Evolutionary conservation across 2,329 filamentous ascomycete genomes (phyloP).

Genomic region (Fusarium staphyleae): DNA sequence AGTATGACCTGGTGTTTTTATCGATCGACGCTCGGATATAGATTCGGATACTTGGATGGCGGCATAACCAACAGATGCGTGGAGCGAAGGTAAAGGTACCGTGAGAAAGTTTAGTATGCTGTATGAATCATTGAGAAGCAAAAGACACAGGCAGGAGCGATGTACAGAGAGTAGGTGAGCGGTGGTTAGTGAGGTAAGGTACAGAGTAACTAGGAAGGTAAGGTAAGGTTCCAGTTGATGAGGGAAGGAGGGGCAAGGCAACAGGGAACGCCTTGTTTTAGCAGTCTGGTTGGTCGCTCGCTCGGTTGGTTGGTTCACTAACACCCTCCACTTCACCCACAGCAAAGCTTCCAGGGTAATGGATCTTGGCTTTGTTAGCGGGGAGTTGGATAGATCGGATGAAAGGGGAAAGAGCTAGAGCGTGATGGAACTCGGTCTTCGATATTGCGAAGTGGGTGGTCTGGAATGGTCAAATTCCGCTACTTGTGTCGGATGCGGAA

Average conservation of each 20-base stretch:
- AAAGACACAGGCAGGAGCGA: slow-evolving; percentile 5
- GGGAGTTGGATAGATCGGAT: slow-evolving; percentile 8
- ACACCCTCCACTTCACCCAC: slow-evolving; percentile 4
- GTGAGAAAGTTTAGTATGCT: slow-evolving; percentile 22
- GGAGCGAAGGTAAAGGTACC: not conserved
- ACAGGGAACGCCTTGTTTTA: slow-evolving; percentile 13
- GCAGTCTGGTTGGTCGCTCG: too few relatives aligned
- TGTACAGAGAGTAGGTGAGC: slow-evolving; percentile 24
- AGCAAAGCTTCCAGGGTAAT: slow-evolving; percentile 16
- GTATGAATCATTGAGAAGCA: slow-evolving; percentile 4
- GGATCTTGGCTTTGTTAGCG: slow-evolving; percentile 11
- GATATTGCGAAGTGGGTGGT: slow-evolving; percentile 13
- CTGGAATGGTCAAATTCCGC: slow-evolving; percentile 10
- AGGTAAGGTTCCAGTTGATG: slow-evolving; percentile 10
- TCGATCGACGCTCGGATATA: slow-evolving; percentile 1
- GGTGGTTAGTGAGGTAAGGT: slow-evolving; percentile 5
- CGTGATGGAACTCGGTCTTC: slow-evolving; percentile 4
- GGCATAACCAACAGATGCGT: slow-evolving; percentile 11
- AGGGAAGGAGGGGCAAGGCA: slow-evolving; percentile 38
- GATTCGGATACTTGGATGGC: not conserved
- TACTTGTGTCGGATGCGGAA: slow-evolving; percentile 18
- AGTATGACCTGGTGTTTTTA: slow-evolving; percentile 4
- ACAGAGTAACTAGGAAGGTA: not conserved
- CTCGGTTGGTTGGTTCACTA: slow-evolving; percentile 16
- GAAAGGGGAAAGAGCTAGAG: slow-evolving; percentile 4